Evolutionary conservation across 129 eudicot genomes (phyloP), one percentile per base, ranked within the genome.

Genomic region (Pulicaria dysenterica): DNA sequence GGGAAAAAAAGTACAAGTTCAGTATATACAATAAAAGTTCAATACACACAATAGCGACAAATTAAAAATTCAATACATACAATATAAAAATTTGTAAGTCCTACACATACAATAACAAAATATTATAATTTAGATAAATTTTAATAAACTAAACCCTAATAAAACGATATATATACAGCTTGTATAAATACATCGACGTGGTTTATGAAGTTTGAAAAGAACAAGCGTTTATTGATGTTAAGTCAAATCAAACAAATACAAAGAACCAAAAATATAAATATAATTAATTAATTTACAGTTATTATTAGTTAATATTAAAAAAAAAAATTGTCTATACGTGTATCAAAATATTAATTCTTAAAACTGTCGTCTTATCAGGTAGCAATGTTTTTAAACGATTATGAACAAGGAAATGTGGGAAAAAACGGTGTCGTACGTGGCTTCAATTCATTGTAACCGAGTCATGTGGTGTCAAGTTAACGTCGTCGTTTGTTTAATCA

Each of bases 311-410:
- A 17, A 60, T 48, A 64, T 2, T 24, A 37, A 4, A 31, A 16
- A 51, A 39, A 4, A 24, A 16, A 51, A 39, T 38, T 19, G 57
- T 3, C 73, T 16, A 55, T 5, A 24, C 15, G 16, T 3, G 7
- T 36, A 12, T 36, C 3, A 31, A 16, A 64, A 65, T 1, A 14
- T 0, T 42, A 10, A 3, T 55, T 42, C 4, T 44, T 11, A 36
- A 43, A 42, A 4, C 43, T 54, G 79, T 65, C 57, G 58, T 55
- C 54, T 75, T 54, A 34, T 65, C 24, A 37, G 73, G 68, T 75
- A 45, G 57, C 80, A 36, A 0, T 67, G 31, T 24, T 57, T 54
- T 66, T 44, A 67, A 67, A 36, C 2, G 5, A 31, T 42, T 38
- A 39, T 1, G 3, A 15, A 43, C 0, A 4, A 3, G 10, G 4